phyloP scores from a whole-genome alignment of 2,329 filamentous ascomycete genomes.

The Beauveria pseudobassiana region DNA sequence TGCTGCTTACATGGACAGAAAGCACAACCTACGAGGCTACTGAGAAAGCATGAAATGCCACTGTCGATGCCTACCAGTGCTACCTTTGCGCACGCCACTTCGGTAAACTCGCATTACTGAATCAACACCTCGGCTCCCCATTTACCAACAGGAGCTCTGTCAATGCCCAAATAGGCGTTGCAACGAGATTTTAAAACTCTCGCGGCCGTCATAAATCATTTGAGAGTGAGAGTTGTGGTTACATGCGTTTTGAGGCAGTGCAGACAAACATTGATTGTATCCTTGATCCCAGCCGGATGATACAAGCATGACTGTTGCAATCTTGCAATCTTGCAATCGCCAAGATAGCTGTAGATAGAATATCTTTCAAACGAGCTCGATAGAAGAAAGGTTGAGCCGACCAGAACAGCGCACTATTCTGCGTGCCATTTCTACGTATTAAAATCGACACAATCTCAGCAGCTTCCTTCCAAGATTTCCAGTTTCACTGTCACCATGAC shows the following conservation, averaged over 20 bases:
- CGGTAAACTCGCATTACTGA: constrained; percentile 26
- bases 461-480: too few relatives aligned
- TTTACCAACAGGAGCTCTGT: constrained; percentile 28
- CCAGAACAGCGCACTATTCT: too few relatives aligned
- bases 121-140: constrained; percentile 47
- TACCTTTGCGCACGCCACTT: constrained; percentile 42
- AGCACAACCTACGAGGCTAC: constrained; percentile 31
- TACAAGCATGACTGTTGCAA: not conserved
- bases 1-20: constrained; percentile 32
- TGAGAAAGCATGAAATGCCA: constrained; percentile 32
- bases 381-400: too few relatives aligned
- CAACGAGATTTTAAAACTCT: constrained; percentile 30
- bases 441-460: too few relatives aligned
- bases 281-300: not conserved
- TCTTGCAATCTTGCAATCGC: too few relatives aligned
- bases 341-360: too few relatives aligned
- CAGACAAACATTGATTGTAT: constrained; percentile 11
- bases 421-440: too few relatives aligned
- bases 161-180: constrained; percentile 32
- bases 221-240: constrained; percentile 37
- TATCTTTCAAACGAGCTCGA: too few relatives aligned
- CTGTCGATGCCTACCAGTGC: constrained; percentile 20
- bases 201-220: constrained; percentile 32
- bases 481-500: too few relatives aligned
- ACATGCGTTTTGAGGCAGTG: constrained; percentile 10